Evolutionary conservation across 2,329 filamentous ascomycete genomes (phyloP).

Genomic region (Cyphellophora europaea): DNA sequence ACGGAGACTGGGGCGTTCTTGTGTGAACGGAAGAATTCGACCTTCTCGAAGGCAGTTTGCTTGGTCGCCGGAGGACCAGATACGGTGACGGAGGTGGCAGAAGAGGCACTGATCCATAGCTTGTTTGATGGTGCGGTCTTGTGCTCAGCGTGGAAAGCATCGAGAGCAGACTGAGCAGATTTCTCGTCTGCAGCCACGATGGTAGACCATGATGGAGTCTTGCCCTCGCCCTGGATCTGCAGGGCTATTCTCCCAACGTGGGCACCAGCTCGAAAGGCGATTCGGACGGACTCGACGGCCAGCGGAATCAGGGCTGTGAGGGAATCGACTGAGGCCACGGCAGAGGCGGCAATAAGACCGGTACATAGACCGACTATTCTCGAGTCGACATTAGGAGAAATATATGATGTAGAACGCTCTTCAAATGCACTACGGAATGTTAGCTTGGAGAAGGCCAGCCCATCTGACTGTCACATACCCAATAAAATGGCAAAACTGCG

Average conservation of each 20-base stretch:
- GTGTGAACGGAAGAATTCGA: conserved; percentile 37
- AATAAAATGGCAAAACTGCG: conserved; percentile 34
- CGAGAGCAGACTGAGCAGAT: conserved; percentile 18
- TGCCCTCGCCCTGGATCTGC: conserved; percentile 24
- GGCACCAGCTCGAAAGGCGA: conserved; percentile 35
- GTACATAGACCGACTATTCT: conserved; percentile 34
- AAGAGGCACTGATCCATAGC: conserved; percentile 51
- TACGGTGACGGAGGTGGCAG: conserved; percentile 49
- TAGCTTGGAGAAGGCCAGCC: conserved; percentile 7
- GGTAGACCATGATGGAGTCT: conserved; percentile 30
- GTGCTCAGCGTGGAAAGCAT: conserved; percentile 24
- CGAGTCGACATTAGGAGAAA: conserved; percentile 25
- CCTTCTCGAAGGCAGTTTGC: conserved; percentile 40
- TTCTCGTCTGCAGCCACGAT: conserved; percentile 27
- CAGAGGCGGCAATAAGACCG: conserved; percentile 31
- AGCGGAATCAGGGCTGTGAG: conserved; percentile 32
- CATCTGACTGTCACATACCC: conserved; percentile 24
- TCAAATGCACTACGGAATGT: conserved; percentile 28
- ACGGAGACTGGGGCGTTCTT: conserved; percentile 46
- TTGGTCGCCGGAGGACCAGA: conserved; percentile 48
- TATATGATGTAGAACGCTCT: conserved; percentile 31
- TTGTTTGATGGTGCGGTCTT: conserved; percentile 41
- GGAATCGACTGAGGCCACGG: conserved; percentile 29
- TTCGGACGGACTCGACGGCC: conserved; percentile 31
- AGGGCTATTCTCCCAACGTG: conserved; percentile 29